phyloP scores from a whole-genome alignment of 192 early-diverging fungal genomes.

The Backusella luteola region DNA sequence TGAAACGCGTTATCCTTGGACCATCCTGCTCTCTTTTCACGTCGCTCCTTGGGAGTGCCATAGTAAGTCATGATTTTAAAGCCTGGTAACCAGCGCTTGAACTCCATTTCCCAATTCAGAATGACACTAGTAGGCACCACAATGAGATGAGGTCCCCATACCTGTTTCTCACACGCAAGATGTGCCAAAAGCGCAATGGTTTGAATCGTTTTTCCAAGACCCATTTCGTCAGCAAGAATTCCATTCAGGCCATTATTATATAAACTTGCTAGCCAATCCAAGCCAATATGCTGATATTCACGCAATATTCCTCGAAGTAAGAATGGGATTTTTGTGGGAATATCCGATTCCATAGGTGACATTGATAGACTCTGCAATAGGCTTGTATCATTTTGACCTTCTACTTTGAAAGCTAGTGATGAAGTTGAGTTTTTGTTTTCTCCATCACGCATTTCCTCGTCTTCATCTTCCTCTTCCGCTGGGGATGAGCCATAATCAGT shows the following conservation, averaged over 20 bases:
- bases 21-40: constrained; percentile 58
- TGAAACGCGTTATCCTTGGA: constrained; percentile 58
- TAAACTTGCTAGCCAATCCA: constrained; percentile 88
- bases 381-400: neutral
- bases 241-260: constrained; percentile 84
- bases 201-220: constrained; percentile 65
- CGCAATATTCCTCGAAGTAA: constrained; percentile 69
- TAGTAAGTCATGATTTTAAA: constrained; percentile 79
- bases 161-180: constrained; percentile 57
- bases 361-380: neutral
- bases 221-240: constrained; percentile 70
- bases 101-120: constrained; percentile 77
- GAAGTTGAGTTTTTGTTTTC: neutral
- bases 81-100: constrained; percentile 68
- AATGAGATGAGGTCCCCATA: constrained; percentile 70
- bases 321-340: constrained; percentile 54
- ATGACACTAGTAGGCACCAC: constrained; percentile 78
- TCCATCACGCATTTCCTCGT: neutral
- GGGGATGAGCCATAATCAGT: constrained; percentile 31
- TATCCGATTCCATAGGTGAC: constrained; percentile 23
- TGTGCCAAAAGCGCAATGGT: constrained; percentile 68
- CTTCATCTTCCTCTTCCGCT: constrained; percentile 10
- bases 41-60: constrained; percentile 65
- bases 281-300: constrained; percentile 87
- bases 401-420: neutral